Evolutionary conservation across 1,284 basidiomycete species (phyloP).

Genomic region (Rhodotorula sp.): DNA sequence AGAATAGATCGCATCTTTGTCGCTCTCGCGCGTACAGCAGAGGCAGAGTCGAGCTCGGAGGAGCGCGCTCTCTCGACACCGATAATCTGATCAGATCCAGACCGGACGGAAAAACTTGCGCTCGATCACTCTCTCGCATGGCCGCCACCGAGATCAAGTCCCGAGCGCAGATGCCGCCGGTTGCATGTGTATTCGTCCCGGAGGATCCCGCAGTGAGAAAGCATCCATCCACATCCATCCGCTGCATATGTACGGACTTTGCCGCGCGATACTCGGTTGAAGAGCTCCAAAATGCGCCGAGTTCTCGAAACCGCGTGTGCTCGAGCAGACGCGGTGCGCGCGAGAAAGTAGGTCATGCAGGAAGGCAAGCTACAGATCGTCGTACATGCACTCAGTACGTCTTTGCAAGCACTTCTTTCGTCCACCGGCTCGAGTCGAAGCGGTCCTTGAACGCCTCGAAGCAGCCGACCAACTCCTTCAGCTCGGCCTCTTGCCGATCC

Average conservation of each 20-base stretch:
- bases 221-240: no score
- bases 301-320: not conserved
- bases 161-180: not conserved
- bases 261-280: no score
- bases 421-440: constrained; percentile 76
- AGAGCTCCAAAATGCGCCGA: no score
- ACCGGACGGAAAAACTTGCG: no score
- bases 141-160: not conserved
- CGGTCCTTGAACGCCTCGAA: constrained; percentile 65
- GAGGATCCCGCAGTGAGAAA: no score
- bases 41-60: not conserved
- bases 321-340: not conserved
- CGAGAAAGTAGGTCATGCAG: not conserved
- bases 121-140: not conserved
- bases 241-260: no score
- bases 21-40: not conserved
- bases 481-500: constrained; percentile 54
- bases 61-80: not conserved
- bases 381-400: constrained; percentile 41
- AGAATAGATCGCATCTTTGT: not conserved
- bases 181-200: no score
- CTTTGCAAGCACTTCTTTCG: constrained; percentile 59
- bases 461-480: constrained; percentile 64
- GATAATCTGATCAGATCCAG: no score
- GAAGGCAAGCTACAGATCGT: not conserved